phyloP scores from a whole-genome alignment of 441 rosid genomes.

The Francoa sonchifolia region DNA sequence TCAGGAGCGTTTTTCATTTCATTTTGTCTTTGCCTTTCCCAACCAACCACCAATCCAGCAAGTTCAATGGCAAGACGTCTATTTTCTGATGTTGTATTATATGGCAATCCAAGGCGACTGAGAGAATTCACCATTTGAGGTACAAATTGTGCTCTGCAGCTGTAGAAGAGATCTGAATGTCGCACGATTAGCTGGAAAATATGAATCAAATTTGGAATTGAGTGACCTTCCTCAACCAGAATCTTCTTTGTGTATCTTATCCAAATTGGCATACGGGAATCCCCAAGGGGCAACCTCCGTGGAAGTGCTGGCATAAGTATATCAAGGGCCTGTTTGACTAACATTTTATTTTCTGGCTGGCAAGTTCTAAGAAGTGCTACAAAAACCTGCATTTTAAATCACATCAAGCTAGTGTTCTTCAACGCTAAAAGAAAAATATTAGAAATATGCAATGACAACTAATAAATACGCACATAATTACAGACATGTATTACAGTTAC shows the following conservation, averaged over 20 bases:
- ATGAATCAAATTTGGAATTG: conserved; percentile 90
- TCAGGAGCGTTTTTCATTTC: conserved; percentile 60
- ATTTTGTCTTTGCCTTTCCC: conserved; percentile 95
- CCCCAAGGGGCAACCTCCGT: conserved; percentile 83
- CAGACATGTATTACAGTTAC: conserved; percentile 20
- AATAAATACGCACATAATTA: too few species aligned
- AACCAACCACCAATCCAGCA: conserved; percentile 96
- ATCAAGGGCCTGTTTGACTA: conserved; percentile 99
- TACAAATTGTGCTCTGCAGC: conserved; percentile 97
- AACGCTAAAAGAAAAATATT: too few species aligned
- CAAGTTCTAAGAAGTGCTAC: conserved; percentile 97
- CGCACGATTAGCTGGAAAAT: conserved; percentile 96
- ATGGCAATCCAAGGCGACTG: conserved; percentile 95
- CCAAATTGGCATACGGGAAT: conserved; percentile 99
- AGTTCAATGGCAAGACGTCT: conserved; percentile 98
- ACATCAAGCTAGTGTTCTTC: conserved; percentile 8
- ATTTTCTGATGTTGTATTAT: conserved; percentile 79
- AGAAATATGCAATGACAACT: too few species aligned
- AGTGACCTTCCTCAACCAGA: conserved; percentile 97
- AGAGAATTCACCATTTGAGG: conserved; percentile 99
- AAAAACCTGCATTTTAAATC: conserved; percentile 62
- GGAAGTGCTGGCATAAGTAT: conserved; percentile 98
- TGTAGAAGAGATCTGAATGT: conserved; percentile 87
- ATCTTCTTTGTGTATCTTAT: conserved; percentile 93
- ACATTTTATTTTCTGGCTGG: conserved; percentile 92